Evolutionary conservation across 192 early-diverging fungal genomes (phyloP).

Genomic region (Jimgerdemannia flammicorona): DNA sequence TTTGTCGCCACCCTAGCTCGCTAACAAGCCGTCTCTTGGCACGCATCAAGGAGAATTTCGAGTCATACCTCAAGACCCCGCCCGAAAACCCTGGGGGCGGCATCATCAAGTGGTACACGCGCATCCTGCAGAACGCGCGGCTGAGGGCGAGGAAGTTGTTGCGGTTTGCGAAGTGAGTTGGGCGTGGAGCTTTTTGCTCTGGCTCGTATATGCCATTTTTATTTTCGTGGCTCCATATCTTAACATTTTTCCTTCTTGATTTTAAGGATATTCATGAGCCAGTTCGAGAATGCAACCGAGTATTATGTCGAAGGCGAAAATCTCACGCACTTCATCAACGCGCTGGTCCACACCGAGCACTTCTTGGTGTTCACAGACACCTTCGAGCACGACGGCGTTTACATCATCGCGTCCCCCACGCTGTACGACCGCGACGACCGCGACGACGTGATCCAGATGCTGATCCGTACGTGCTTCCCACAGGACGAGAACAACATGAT

Average conservation of each 20-base stretch:
- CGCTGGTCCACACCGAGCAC: constrained; percentile 66
- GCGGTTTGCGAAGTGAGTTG: constrained; percentile 53
- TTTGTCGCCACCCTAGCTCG: constrained; percentile 17
- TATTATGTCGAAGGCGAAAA: constrained; percentile 59
- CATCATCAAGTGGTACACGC: constrained; percentile 56
- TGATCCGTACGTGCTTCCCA: constrained; percentile 26
- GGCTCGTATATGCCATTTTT: too few species aligned
- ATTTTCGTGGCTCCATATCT: too few species aligned
- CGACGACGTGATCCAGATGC: constrained; percentile 8
- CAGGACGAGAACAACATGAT: constrained; percentile 16
- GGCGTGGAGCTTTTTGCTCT: neutral
- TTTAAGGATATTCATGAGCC: constrained; percentile 44
- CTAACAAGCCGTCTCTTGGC: constrained; percentile 43
- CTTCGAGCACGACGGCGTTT: constrained; percentile 65
- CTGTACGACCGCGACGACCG: constrained; percentile 18
- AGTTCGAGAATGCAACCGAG: constrained; percentile 73
- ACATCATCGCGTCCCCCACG: constrained; percentile 69
- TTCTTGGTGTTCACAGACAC: constrained; percentile 68
- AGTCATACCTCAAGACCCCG: constrained; percentile 33
- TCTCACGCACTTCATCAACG: constrained; percentile 51
- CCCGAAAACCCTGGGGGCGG: constrained; percentile 28
- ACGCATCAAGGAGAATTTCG: constrained; percentile 46
- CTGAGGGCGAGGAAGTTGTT: constrained; percentile 60
- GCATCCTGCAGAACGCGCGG: constrained; percentile 59
- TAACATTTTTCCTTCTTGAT: neutral